Evolutionary conservation across 305 asterid genomes (phyloP).

Genomic region (Fraxinus xanthoxyloides): DNA sequence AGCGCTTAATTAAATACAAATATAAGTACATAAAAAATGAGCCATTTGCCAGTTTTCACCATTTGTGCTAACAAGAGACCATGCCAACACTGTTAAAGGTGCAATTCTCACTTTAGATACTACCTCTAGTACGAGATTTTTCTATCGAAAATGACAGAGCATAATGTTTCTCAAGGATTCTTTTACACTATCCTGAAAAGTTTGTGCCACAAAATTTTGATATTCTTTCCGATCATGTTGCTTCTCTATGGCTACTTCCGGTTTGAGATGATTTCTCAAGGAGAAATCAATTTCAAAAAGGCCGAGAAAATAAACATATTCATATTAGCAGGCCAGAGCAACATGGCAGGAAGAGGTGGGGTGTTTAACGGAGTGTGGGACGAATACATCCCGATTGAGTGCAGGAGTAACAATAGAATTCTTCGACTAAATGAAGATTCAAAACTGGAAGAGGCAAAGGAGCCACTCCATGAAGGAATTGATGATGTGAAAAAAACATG

Average conservation of each 20-base stretch:
- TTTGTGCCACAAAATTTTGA: not conserved
- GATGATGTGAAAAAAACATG: slow-evolving; percentile 33
- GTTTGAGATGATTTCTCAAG: not conserved
- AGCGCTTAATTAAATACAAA: not conserved
- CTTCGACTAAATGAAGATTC: slow-evolving; percentile 24
- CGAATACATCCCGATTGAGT: slow-evolving; percentile 25
- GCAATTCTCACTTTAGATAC: not conserved
- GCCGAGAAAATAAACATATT: slow-evolving; percentile 24
- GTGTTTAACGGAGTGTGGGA: slow-evolving; percentile 30
- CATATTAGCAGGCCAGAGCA: slow-evolving; percentile 47
- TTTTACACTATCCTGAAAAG: not conserved
- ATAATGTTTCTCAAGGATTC: not conserved
- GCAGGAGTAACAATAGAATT: slow-evolving; percentile 19
- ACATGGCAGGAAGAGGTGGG: slow-evolving; percentile 47
- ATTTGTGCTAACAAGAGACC: not conserved
- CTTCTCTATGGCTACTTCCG: not conserved
- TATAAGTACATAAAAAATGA: not conserved
- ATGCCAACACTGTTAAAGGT: not conserved
- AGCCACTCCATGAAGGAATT: slow-evolving; percentile 44
- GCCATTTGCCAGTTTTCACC: not conserved
- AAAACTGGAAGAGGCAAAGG: slow-evolving; percentile 33
- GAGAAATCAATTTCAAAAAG: not conserved
- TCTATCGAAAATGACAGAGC: not conserved
- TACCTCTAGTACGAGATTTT: not conserved
- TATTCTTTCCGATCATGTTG: not conserved